Evolutionary conservation across 2,329 filamentous ascomycete species (phyloP).

Genomic region (Fusarium musae): DNA sequence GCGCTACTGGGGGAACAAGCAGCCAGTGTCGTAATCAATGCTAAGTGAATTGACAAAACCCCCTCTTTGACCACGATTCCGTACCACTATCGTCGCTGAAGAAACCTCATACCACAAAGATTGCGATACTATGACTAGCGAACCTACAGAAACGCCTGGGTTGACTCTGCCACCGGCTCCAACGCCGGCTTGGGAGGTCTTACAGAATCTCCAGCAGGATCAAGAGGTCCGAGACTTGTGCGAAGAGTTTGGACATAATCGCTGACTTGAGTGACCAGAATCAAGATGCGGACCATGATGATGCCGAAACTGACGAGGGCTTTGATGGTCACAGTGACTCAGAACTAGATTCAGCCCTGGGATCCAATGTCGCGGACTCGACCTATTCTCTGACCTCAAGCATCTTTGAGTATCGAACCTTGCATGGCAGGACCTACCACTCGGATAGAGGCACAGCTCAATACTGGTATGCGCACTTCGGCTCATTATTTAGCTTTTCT

Average conservation of each 20-base stretch:
- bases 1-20: not conserved
- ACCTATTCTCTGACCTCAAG: constrained; percentile 11
- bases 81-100: rapidly evolving
- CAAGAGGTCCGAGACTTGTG: not conserved
- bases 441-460: constrained; percentile 4
- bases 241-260: rapidly evolving
- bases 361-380: constrained; percentile 5
- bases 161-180: constrained; percentile 3
- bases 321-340: not conserved
- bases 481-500: rapidly evolving
- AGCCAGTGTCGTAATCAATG: not conserved
- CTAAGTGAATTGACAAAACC: not conserved
- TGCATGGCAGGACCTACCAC: constrained; percentile 14
- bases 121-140: not conserved
- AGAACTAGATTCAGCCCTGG: constrained; percentile 8
- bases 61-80: not conserved
- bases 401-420: constrained; percentile 7
- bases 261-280: not conserved
- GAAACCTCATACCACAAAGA: rapidly evolving
- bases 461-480: not conserved
- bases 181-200: constrained; percentile 12
- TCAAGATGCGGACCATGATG: not conserved
- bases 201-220: constrained; percentile 1
- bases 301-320: not conserved
- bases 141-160: not conserved